These are phyloP conservation scores for Acacia pycnantha DNA, from an alignment of 331 rosid species.

Conservation along the genomic window DNA sequence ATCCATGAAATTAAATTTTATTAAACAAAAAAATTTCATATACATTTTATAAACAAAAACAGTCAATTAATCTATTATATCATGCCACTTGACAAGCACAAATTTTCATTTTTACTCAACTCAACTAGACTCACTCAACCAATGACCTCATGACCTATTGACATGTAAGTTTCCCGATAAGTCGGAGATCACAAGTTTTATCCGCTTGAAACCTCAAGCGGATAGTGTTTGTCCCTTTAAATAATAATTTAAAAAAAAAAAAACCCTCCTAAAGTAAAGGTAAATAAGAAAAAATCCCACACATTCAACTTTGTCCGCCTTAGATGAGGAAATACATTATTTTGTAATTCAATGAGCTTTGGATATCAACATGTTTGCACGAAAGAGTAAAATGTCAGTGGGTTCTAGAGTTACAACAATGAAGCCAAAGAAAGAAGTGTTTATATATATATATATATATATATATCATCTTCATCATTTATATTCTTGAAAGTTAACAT, in stretches of 20 bases:
- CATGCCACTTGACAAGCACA: neutral
- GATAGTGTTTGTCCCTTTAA: neutral
- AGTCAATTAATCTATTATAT: neutral
- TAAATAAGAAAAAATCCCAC: neutral
- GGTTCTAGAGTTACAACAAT: neutral
- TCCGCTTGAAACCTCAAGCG: neutral
- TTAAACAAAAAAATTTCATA: neutral
- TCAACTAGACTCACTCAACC: too few species aligned
- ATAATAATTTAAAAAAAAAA: neutral
- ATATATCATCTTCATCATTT: conserved; percentile 40
- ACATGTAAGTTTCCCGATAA: too few species aligned
- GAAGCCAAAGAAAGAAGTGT: conserved; percentile 10
- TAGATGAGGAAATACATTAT: neutral
- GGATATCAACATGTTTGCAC: neutral
- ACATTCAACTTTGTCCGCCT: neutral
- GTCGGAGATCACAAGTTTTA: neutral
- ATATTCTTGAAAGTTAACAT: conserved; percentile 91
- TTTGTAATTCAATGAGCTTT: neutral
- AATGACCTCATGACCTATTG: too few species aligned
- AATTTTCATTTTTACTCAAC: neutral
- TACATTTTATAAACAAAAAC: neutral
- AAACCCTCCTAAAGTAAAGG: neutral
- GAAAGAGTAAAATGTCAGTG: neutral
- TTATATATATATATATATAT: too few species aligned
- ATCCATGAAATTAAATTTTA: neutral